Evolutionary conservation across 2,329 filamentous ascomycete genomes (phyloP), one percentile per base, ranked within the genome.

Genomic region (Hymenoscyphus linearis): DNA sequence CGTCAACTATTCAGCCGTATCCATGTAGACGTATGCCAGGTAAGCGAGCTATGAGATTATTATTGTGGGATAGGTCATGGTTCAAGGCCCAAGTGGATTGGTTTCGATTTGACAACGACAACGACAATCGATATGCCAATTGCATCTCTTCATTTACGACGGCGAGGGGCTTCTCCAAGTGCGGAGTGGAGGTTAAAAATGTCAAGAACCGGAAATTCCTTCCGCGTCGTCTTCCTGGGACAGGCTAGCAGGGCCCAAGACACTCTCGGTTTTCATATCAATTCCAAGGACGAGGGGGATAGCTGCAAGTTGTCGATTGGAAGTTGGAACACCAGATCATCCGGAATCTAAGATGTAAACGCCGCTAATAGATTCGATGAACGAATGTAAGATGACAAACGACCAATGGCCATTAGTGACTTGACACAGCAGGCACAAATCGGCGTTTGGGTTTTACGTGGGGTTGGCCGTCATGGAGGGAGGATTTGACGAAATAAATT

Each of bases 361-460:
- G 26, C 22, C 52, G 34, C 52, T 25, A 53, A 53, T 53, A 27
- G 52, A 27, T 53, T 53, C 52, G 52, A 25, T 53, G 14, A 35
- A 35, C 53, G 18, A 35, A 55, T 55, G 35, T n/a, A 34, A 53
- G 52, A 60, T 60, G 55, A 56, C 57, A 60, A 63, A 58, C 52
- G 52, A 53, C 34, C 34, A 55, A 36, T 36, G 36, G 22, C 35
- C 31, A 18, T 34, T 31, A n/a, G n/a, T n/a, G 36, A 55, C 27
- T 36, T 55, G 40, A 22, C 10, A 44, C 40, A 44, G 40, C 40
- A 44, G 40, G n/a, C 40, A 22, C 40, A 47, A 47, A 47, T n/a
- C 40, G 40, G 40, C 40, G 40, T 47, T 47, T 47, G 40, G 40
- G 40, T 5, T 47, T 27, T 53, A 18, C 26, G 52, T 53, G 52